phyloP scores from a whole-genome alignment of 2,329 filamentous ascomycete genomes.

The Lasiodiplodia sp. region DNA sequence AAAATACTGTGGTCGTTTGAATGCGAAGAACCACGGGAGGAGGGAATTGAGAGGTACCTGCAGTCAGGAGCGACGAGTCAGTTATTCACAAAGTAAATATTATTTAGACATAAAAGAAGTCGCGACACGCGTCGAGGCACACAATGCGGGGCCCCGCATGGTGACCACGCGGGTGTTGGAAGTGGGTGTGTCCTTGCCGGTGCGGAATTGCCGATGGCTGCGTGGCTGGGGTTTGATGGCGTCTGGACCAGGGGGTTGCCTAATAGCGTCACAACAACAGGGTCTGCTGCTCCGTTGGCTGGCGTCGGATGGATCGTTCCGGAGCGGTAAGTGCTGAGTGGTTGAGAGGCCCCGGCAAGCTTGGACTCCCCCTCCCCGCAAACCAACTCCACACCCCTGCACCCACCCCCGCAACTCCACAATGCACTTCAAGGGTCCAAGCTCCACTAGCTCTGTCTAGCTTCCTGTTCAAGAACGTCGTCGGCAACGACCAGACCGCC shows the following conservation, averaged over 20 bases:
- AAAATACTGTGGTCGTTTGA: background rate
- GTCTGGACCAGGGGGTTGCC: background rate
- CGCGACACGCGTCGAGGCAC: background rate
- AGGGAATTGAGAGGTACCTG: background rate
- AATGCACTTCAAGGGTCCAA: too few relatives aligned
- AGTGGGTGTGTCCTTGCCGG: background rate
- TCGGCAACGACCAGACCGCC: too few relatives aligned
- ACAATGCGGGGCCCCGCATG: conserved; percentile 10
- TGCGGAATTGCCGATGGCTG: conserved; percentile 1
- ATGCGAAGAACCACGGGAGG: background rate
- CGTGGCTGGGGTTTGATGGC: background rate
- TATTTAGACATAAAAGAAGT: background rate
- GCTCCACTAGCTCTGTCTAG: too few relatives aligned
- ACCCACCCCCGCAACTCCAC: background rate
- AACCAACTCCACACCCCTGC: background rate
- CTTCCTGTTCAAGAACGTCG: too few relatives aligned
- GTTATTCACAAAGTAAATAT: background rate
- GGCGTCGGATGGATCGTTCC: conserved; percentile 13
- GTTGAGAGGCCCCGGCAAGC: background rate
- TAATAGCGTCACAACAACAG: too few relatives aligned
- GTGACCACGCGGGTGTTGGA: background rate
- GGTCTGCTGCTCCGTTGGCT: background rate
- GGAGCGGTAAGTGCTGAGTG: background rate
- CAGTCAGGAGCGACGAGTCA: background rate
- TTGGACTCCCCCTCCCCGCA: background rate